Evolutionary conservation across 129 eudicot species (phyloP), one percentile per base, ranked within the genome.

Genomic region (Chrysanthemum seticuspe): DNA sequence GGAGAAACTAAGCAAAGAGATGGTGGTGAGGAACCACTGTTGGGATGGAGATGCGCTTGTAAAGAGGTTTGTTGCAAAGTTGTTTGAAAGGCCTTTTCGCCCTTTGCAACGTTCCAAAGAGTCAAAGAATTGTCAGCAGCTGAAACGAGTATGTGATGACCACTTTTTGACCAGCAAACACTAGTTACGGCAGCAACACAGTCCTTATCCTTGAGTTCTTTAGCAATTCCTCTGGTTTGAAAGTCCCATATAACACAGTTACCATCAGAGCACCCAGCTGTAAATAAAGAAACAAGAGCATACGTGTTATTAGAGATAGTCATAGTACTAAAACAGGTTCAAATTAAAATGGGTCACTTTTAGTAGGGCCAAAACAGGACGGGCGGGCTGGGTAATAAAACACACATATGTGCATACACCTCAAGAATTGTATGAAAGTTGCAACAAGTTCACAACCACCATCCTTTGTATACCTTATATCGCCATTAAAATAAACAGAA

Each of bases 181-280:
- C 91, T 92, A 1, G 94, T 89, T 67, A 92, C 76, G 21, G 96
- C 86, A 65, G 87, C 86, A 72, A 76, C 76, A 73, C 85, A 86
- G 29, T 86, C 91, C 66, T 85, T 78, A 61, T 92, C 93, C 62
- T 74, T 83, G 16, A 92, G 87, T 71, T 83, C 94, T 77, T 83
- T 87, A 13, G 93, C 89, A 72, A 92, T 83, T 27, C 91, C 94
- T 78, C 96, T 77, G 31, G 97, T 92, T 76, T 76, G 85, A 57
- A 86, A 92, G 74, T 92, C 97, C 97, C 97, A 92, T 62, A 92
- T 78, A 34, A 92, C 81, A 80, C 96, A 88, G 77, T 85, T 88
- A 70, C 97, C 97, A 78, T 92, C 87, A 69, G 93, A 73, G 79
- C 97, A 92, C 62, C 97, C 97, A 80, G 97, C 97, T 92, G 82